A percentile compares a stretch with the other conserved stretches of the same genome.
Conservation (phyloP, 2,329 filamentous ascomycete species). For the Sclerotinia trifoliorum region DNA sequence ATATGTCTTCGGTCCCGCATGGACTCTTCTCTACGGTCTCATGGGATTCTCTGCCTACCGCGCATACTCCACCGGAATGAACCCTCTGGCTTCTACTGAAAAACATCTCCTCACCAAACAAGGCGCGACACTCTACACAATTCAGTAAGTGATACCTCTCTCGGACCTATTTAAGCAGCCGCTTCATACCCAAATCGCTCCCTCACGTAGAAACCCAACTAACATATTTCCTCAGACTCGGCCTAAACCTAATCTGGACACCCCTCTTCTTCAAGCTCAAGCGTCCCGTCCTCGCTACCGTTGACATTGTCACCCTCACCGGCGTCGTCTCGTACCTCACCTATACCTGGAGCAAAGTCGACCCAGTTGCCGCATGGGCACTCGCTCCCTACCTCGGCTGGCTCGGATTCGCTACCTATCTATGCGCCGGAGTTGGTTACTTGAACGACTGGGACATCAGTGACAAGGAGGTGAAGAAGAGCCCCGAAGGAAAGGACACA, state of each 20-base stretch:
- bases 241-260: slow-evolving; percentile 85
- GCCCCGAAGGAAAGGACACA: slow-evolving; percentile 34
- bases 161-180: neutral
- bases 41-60: slow-evolving; percentile 92
- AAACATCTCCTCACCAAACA: slow-evolving; percentile 51
- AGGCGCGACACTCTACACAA: slow-evolving; percentile 77
- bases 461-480: slow-evolving; percentile 36
- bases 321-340: slow-evolving; percentile 72
- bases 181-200: too few relatives aligned
- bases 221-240: slow-evolving; percentile 48
- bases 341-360: slow-evolving; percentile 73
- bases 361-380: slow-evolving; percentile 68
- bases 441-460: slow-evolving; percentile 66
- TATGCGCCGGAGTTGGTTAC: slow-evolving; percentile 67
- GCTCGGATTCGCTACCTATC: slow-evolving; percentile 84
- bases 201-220: neutral
- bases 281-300: slow-evolving; percentile 69
- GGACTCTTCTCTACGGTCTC: slow-evolving; percentile 65
- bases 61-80: slow-evolving; percentile 63
- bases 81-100: slow-evolving; percentile 43
- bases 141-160: slow-evolving; percentile 50
- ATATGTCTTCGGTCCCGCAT: slow-evolving; percentile 62
- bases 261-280: slow-evolving; percentile 85
- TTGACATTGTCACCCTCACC: slow-evolving; percentile 70
- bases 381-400: slow-evolving; percentile 82